A percentile compares a stretch with the other conserved stretches of the same genome.
Evolutionary conservation across 805 yeast species (phyloP).

Genomic region (Hanseniaspora guilliermondii): DNA sequence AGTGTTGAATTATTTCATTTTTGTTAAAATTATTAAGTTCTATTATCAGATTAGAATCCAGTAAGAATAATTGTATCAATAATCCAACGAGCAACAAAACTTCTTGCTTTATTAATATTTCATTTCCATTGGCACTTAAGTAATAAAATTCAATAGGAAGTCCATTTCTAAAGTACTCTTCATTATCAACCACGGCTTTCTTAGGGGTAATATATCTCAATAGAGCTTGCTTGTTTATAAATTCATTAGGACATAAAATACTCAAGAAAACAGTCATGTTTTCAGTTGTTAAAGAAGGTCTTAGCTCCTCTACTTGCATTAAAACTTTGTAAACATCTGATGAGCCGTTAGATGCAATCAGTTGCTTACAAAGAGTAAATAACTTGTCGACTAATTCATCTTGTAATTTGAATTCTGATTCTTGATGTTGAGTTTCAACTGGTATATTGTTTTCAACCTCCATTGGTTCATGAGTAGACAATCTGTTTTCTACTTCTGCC

Average conservation of each 20-base stretch:
- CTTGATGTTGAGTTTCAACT: constrained; percentile 15
- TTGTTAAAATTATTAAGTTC: constrained; percentile 43
- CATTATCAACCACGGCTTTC: constrained; percentile 28
- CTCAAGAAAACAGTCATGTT: constrained; percentile 45
- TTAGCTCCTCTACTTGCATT: constrained; percentile 65
- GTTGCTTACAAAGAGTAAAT: constrained; percentile 26
- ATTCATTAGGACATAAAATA: constrained; percentile 40
- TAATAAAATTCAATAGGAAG: constrained; percentile 27
- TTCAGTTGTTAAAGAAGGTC: constrained; percentile 47
- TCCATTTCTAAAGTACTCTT: constrained; percentile 21
- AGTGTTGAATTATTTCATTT: constrained; percentile 36
- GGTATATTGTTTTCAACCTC: constrained; percentile 19
- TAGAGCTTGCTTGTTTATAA: constrained; percentile 34
- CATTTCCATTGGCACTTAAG: constrained; percentile 20
- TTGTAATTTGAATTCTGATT: constrained; percentile 20
- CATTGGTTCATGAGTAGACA: constrained; percentile 15
- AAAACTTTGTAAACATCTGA: constrained; percentile 78
- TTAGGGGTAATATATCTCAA: constrained; percentile 29
- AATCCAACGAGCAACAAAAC: constrained; percentile 68
- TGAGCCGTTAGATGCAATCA: constrained; percentile 48
- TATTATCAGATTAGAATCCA: constrained; percentile 45
- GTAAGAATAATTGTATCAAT: constrained; percentile 60
- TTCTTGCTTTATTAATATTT: constrained; percentile 52
- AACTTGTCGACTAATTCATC: constrained; percentile 26
- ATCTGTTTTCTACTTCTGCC: neutral